Evolutionary conservation across 148 eudicot genomes (phyloP).

Genomic region (Nepenthes mirabilis): DNA sequence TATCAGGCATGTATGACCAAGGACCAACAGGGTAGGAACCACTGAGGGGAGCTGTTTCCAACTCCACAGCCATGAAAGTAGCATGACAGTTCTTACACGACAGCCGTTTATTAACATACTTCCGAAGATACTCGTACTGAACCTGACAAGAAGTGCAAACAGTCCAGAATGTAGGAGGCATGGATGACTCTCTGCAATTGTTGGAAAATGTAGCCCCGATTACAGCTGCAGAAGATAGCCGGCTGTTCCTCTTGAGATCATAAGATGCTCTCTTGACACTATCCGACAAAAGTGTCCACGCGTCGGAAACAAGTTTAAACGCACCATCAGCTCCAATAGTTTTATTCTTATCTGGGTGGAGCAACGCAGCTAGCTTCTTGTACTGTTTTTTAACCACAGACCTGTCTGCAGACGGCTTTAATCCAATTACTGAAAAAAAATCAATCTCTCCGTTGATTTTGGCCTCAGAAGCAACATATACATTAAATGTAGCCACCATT

Average conservation of each 20-base stretch:
- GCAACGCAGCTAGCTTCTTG: constrained; percentile 65
- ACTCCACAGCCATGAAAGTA: constrained; percentile 86
- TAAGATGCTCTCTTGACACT: constrained; percentile 50
- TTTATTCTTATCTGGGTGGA: constrained; percentile 88
- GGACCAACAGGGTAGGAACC: constrained; percentile 69
- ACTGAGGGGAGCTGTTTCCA: constrained; percentile 61
- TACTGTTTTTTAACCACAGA: constrained; percentile 74
- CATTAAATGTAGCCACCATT: constrained; percentile 81
- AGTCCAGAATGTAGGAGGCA: constrained; percentile 94
- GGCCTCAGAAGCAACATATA: constrained; percentile 53
- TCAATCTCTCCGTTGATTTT: constrained; percentile 67
- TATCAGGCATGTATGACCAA: constrained; percentile 56
- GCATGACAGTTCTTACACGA: constrained; percentile 96
- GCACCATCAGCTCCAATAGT: constrained; percentile 94
- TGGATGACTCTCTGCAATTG: constrained; percentile 23
- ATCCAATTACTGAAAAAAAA: constrained; percentile 73
- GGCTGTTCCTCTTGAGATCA: constrained; percentile 51
- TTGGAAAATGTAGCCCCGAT: constrained; percentile 25
- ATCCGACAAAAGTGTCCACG: constrained; percentile 78
- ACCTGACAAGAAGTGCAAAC: constrained; percentile 97
- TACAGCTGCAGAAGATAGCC: constrained; percentile 19
- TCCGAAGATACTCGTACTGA: constrained; percentile 91
- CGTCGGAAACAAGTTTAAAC: constrained; percentile 79
- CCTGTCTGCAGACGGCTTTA: constrained; percentile 53
- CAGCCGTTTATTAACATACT: constrained; percentile 84